Base-by-base conservation (phyloP, 257 asterid genomes). In the Solanum tarapatanum region DNA sequence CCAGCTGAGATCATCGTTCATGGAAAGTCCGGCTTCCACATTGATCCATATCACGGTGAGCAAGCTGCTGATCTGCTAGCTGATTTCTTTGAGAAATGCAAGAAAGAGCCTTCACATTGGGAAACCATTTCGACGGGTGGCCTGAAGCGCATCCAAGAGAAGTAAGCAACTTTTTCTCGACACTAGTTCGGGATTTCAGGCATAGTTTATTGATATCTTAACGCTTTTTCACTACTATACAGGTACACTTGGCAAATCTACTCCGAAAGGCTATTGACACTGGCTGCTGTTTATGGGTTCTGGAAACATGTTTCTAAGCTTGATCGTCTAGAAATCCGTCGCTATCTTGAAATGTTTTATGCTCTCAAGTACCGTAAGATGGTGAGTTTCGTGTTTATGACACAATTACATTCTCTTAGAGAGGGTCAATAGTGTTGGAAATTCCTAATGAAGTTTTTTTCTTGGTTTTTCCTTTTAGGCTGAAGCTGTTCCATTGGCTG, bases 241-340 rank as follows among this genome's bases (percentile, higher is more conserved):
- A 97, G 99, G 92, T 95, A 91, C 87, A 97, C 99, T 5, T 97
- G 99, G 99, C 96, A 94, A 89, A 97, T 95, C 84, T 95, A 97
- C 87, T 97, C 99, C 0, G 94, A 92, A 43, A 90, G 98, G 91
- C 60, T 97, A 35, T 70, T 97, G 96, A 97, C 97, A 0, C 72
- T 97, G 91, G 98, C 99, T 6, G 99, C 98, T 13, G 98, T 97
- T 70, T 97, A 97, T 43, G 99, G 99, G 19, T 97, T 97, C 91
- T 95, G 98, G 98, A 97, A 95, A 30, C 87, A 95, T 58, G 97
- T 95, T 30, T 95, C 98, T 9, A 95, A 97, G 91, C 95, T 94
- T 10, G 98, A 97, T 87, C 97, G 98, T 72, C 94, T 87, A 33
- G 99, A 94, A 92, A 95, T 93, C 62, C 91, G 98, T 37, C 96